Evolutionary conservation across 2,329 filamentous ascomycete genomes (phyloP).

Genomic region (Hymenoscyphus repandus): DNA sequence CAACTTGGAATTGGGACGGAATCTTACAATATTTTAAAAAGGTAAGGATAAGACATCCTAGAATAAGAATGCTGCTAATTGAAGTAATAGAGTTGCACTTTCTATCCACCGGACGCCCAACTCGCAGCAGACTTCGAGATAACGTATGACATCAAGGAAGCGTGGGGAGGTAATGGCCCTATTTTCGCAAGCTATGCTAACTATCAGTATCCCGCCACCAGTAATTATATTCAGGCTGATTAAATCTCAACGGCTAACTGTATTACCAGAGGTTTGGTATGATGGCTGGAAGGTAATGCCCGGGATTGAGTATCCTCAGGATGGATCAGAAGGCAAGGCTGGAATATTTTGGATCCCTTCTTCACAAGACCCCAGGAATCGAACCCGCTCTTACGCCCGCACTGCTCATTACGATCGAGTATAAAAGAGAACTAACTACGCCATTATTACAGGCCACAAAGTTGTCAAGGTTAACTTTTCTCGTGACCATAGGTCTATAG

Average conservation of each 20-base stretch:
- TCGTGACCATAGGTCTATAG: background rate
- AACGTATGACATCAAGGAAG: slow-evolving; percentile 28
- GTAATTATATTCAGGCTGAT: slow-evolving; percentile 16
- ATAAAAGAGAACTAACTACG: slow-evolving; percentile 20
- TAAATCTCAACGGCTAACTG: background rate
- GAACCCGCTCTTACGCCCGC: slow-evolving; percentile 34
- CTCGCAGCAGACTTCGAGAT: slow-evolving; percentile 33
- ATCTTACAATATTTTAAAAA: slow-evolving; percentile 1
- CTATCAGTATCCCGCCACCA: slow-evolving; percentile 34
- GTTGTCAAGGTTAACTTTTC: slow-evolving; percentile 12
- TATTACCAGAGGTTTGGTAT: background rate
- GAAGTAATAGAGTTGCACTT: slow-evolving; percentile 35
- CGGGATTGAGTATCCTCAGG: slow-evolving; percentile 1
- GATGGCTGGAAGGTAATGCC: slow-evolving; percentile 6
- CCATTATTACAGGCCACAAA: slow-evolving; percentile 13
- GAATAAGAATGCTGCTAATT: slow-evolving; percentile 3
- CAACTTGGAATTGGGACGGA: slow-evolving; percentile 32
- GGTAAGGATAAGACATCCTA: background rate
- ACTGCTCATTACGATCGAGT: slow-evolving; percentile 34
- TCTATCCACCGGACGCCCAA: slow-evolving; percentile 29
- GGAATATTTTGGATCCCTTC: slow-evolving; percentile 5
- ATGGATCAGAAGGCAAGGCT: slow-evolving; percentile 7
- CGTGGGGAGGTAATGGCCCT: slow-evolving; percentile 34
- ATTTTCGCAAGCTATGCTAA: slow-evolving; percentile 37
- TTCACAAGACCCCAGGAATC: slow-evolving; percentile 5